These are phyloP conservation scores for Schrenkiella parvula DNA, from an alignment of 345 rosid genomes.

Conservation along the genomic window DNA sequence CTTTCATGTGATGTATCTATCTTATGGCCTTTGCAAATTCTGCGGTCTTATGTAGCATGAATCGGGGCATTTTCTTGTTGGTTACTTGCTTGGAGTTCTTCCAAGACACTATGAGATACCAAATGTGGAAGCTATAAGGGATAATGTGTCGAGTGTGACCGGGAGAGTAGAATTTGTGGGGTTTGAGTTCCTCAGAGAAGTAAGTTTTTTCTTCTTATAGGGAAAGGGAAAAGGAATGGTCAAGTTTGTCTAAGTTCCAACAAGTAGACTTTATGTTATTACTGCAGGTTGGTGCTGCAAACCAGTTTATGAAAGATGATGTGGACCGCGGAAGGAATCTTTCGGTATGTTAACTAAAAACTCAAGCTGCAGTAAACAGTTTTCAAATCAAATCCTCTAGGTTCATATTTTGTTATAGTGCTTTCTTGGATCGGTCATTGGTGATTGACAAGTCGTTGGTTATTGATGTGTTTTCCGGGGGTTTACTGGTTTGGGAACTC, in stretches of 20 bases:
- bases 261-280: neutral
- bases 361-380: neutral
- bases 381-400: neutral
- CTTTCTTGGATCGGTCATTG: neutral
- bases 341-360: neutral
- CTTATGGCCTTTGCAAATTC: too few species aligned
- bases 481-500: neutral
- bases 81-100: slow-evolving; percentile 59
- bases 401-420: neutral
- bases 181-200: slow-evolving; percentile 55
- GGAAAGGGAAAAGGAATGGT: neutral
- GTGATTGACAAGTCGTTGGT: neutral
- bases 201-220: slow-evolving; percentile 4
- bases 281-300: slow-evolving; percentile 27
- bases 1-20: neutral
- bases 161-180: slow-evolving; percentile 52
- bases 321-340: neutral
- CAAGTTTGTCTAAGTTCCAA: neutral
- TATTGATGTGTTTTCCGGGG: neutral
- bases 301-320: slow-evolving; percentile 11
- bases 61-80: slow-evolving; percentile 63
- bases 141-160: slow-evolving; percentile 8
- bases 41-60: too few species aligned
- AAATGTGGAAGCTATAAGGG: slow-evolving; percentile 29
- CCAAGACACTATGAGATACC: slow-evolving; percentile 49